Conservation (phyloP, 139 green algal genomes). For the Nannochloris sp. region DNA sequence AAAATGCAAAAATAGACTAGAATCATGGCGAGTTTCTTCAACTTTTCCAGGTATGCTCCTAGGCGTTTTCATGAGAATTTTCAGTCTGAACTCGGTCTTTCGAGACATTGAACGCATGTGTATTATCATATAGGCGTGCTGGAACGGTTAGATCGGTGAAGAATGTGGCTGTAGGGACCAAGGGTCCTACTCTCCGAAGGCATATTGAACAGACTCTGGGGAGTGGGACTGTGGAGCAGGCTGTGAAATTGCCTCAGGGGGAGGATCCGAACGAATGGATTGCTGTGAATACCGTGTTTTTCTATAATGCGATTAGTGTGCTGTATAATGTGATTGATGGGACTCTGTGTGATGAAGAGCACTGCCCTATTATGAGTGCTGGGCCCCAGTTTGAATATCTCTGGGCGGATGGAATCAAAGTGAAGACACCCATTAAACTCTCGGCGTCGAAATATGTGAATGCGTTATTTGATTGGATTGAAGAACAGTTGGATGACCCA, state of each 20-base stretch:
- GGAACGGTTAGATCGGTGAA: conserved; percentile 25
- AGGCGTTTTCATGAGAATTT: no score
- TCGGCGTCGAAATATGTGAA: conserved; percentile 93
- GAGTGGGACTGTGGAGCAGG: conserved; percentile 71
- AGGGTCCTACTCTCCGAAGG: conserved; percentile 75
- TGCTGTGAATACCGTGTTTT: conserved; percentile 86
- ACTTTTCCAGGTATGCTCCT: conserved; percentile 21
- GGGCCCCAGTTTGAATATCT: conserved; percentile 97
- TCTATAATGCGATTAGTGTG: conserved; percentile 95
- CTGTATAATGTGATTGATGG: conserved; percentile 86
- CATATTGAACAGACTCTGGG: conserved; percentile 87
- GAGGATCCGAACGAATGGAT: conserved; percentile 89
- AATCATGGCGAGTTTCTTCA: conserved; percentile 25
- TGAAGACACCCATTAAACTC: conserved; percentile 87
- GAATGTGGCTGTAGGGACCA: conserved; percentile 25
- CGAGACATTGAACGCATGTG: not conserved
- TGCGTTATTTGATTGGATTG: conserved; percentile 94
- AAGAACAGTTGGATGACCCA: conserved; percentile 87
- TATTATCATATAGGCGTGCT: conserved; percentile 10
- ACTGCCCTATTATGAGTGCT: conserved; percentile 91
- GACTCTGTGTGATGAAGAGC: conserved; percentile 75
- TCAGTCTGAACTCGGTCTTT: not conserved
- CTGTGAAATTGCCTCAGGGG: conserved; percentile 63
- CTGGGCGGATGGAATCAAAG: conserved; percentile 91
- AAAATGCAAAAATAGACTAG: not conserved